Evolutionary conservation across 352 stramenopile genomes (phyloP).

Genomic region (Elongisporangium anandrum): DNA sequence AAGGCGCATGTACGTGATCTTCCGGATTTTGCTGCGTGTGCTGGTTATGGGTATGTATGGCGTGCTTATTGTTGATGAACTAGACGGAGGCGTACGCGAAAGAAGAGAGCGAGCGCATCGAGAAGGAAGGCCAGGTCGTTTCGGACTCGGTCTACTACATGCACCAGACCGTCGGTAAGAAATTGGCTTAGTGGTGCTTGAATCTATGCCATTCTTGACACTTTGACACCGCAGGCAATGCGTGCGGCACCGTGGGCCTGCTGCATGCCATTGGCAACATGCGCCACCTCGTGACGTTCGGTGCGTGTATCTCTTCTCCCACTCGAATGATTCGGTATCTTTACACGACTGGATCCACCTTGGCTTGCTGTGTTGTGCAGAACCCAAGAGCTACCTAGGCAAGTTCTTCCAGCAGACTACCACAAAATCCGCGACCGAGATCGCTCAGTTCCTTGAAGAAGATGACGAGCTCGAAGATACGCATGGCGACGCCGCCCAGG

Average conservation of each 20-base stretch:
- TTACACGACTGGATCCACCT: background rate
- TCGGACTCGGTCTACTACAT: constrained; percentile 85
- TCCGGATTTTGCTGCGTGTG: too few relatives aligned
- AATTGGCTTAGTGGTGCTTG: background rate
- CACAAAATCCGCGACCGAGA: constrained; percentile 70
- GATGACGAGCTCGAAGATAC: constrained; percentile 92
- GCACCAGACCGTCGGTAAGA: constrained; percentile 92
- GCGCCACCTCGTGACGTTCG: constrained; percentile 56
- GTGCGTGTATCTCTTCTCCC: constrained; percentile 22
- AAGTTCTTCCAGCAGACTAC: constrained; percentile 85
- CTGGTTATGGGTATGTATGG: background rate
- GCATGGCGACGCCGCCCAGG: constrained; percentile 87
- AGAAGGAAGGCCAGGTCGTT: constrained; percentile 65
- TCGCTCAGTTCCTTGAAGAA: constrained; percentile 86
- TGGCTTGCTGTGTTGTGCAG: constrained; percentile 13
- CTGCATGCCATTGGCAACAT: constrained; percentile 94
- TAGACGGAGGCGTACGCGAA: constrained; percentile 77
- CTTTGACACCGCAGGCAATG: constrained; percentile 68
- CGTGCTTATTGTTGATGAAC: background rate
- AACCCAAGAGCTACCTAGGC: constrained; percentile 59
- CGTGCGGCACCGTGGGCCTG: constrained; percentile 95
- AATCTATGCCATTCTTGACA: constrained; percentile 2
- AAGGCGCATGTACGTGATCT: constrained; percentile 69
- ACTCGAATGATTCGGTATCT: background rate
- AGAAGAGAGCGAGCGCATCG: constrained; percentile 66